Evolutionary conservation across 2,329 filamentous ascomycete genomes (phyloP).

Genomic region (Bertia moriformis): DNA sequence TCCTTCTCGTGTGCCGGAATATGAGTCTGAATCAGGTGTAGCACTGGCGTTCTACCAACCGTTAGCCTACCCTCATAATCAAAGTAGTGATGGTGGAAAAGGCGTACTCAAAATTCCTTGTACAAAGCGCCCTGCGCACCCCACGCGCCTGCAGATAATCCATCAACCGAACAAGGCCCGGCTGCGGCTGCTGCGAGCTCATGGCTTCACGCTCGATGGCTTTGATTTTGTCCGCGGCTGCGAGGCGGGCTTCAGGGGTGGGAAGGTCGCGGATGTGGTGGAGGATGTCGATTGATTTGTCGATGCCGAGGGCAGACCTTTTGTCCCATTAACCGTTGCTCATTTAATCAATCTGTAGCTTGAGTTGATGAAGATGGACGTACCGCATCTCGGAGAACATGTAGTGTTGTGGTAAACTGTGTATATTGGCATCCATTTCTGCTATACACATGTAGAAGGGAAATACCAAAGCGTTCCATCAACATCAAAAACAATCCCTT

Average conservation of each 20-base stretch:
- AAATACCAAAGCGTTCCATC: conserved; percentile 78
- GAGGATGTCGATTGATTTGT: conserved; percentile 67
- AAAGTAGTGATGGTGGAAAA: too few species aligned
- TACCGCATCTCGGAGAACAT: conserved; percentile 79
- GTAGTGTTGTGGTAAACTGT: conserved; percentile 76
- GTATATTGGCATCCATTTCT: background rate
- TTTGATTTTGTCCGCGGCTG: conserved; percentile 61
- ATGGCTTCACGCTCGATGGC: conserved; percentile 71
- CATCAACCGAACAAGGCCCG: conserved; percentile 68
- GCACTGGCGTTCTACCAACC: conserved; percentile 42
- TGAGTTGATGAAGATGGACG: conserved; percentile 2
- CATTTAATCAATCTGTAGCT: too few species aligned
- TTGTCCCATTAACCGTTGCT: too few species aligned
- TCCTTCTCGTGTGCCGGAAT: conserved; percentile 44
- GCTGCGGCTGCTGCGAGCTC: conserved; percentile 65
- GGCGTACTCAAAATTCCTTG: conserved; percentile 66
- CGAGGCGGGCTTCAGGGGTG: conserved; percentile 33
- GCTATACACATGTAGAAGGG: conserved; percentile 3
- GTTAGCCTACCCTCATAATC: too few species aligned
- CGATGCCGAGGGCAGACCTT: conserved; percentile 54
- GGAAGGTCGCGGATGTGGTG: conserved; percentile 71
- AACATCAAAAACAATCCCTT: conserved; percentile 84
- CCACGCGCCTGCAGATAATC: conserved; percentile 55
- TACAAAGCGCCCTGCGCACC: conserved; percentile 75
- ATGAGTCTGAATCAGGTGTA: conserved; percentile 62